A percentile compares a stretch with the other conserved stretches of the same genome.
These are phyloP conservation scores for Polyrhizophydium stewartii DNA, from an alignment of 371 early-diverging fungal genomes.

Conservation along the genomic window DNA sequence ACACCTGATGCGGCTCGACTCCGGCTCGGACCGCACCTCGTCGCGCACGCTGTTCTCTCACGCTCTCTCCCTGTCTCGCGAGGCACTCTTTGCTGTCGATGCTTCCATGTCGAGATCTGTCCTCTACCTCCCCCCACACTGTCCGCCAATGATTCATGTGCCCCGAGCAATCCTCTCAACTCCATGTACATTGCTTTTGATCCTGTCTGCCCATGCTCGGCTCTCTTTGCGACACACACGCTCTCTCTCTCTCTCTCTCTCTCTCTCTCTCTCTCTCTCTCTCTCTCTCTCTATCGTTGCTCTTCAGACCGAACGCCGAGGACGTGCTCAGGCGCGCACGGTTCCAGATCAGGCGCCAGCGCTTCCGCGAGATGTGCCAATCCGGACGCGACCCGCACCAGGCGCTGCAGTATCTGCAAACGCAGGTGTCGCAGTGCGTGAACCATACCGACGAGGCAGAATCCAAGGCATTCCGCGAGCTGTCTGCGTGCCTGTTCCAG, in stretches of 20 bases:
- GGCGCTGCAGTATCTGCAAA: conserved; percentile 68
- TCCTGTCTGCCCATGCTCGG: background rate
- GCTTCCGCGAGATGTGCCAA: conserved; percentile 61
- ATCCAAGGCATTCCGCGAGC: conserved; percentile 56
- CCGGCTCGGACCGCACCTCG: no score
- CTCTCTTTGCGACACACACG: background rate
- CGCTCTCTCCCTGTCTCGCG: no score
- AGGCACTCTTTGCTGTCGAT: no score
- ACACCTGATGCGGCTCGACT: no score
- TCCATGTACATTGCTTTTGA: no score
- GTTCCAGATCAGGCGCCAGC: conserved; percentile 64
- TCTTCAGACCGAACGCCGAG: conserved; percentile 51
- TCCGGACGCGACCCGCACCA: conserved; percentile 9
- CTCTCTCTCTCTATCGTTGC: background rate
- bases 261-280: background rate
- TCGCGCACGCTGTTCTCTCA: no score
- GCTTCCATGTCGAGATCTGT: no score
- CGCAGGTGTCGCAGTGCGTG: conserved; percentile 58
- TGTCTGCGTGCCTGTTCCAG: conserved; percentile 56
- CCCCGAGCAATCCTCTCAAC: no score
- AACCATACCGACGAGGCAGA: conserved; percentile 62
- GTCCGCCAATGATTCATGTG: no score
- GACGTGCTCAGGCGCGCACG: conserved; percentile 57
- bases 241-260: no score
- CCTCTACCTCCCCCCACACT: no score